Evolutionary conservation across 257 asterid species (phyloP), one percentile per base, ranked within the genome.

Genomic region (Petunia secreta): DNA sequence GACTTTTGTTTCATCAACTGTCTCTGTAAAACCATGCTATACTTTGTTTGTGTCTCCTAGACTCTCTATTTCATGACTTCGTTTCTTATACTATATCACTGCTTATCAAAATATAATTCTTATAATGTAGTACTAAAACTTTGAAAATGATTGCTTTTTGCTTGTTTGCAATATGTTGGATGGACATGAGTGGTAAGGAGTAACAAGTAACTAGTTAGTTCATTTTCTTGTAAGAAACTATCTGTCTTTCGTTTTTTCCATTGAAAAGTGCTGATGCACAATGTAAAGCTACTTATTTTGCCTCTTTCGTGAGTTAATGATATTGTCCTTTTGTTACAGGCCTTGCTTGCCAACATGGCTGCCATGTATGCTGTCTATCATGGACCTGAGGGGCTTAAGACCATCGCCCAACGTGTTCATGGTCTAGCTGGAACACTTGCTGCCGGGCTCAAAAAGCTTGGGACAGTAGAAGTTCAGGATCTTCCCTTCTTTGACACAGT

Each of bases 291-390:
- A 7, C 38, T 50, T 73, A 11, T 15, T 50, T 50, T 25, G 25
- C 25, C 25, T 25, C 46, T 11, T 73, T 43, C n/a, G 8, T 15
- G 77, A 15, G 15, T 40, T 69, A 69, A 44, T 36, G 54, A 65
- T 39, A 63, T 66, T 76, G 55, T 78, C 40, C 81, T 5, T 73
- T 50, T 74, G 77, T 77, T 81, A 9, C 69, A 96, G 99, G 99
- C 99, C 37, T 89, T 96, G 89, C 96, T 96, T 74, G 99, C 99
- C 48, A 94, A 94, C 91, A 96, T 96, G 98, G 98, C 99, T 87
- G 97, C 98, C 14, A 96, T 92, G 98, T 96, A 88, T 84, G 99
- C 99, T 75, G 97, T 96, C 79, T 96, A 96, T 86, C 99, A 96
- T 75, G 99, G 99, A 75, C 98, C 99, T 1, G 98, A 89, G 83